Base-by-base conservation (phyloP, 345 rosid genomes). In the Aquilaria yunnanensis region DNA sequence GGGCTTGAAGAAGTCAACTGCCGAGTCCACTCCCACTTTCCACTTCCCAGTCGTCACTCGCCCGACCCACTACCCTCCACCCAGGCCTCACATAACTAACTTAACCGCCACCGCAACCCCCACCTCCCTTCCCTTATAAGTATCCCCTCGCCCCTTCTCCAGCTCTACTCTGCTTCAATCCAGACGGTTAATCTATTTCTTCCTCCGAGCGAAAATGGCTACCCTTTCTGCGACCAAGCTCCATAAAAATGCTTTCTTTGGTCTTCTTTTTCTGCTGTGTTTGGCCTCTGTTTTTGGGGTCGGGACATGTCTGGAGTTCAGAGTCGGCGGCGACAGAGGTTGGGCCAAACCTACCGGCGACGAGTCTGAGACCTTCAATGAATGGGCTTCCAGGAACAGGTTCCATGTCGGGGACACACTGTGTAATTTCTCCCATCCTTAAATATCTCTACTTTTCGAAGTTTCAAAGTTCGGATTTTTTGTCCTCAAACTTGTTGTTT, bases 371-470 rank as follows among this genome's bases (percentile, higher is more conserved):
- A 55, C 70, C 4, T 70, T 70, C 57, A 61, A 77, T 12, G 14
- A 54, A 8, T 75, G 79, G 79, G 79, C 79, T 6, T 14, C 64
- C 6, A 33, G 50, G 34, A 62, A 63, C 47, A 68, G 78, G 56
- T 75, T 75, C 65, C 78, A 73, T 12, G 57, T 73, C 29, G 74
- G 73, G 48, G 78, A 77, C 54, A 47, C 69, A 50, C 78, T 77
- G n/a, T 33, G 78, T 77, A 70, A 67, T 70, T 30, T 4, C 41
- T 11, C 2, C 23, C 32, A 7, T 7, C 14, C 33, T 50, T 6
- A 12, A 14, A 6, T 11, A 9, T 14, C 23, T 49, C 12, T 31
- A 2, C 14, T 37, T 47, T 55, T n/a, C 12, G 43, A 47, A 30
- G 9, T 31, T 14, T 11, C 32, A 5, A 12, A 12, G 12, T 3